These are phyloP conservation scores for Seminavis robusta DNA, from an alignment of 108 stramenopile genomes.

Conservation along the genomic window DNA sequence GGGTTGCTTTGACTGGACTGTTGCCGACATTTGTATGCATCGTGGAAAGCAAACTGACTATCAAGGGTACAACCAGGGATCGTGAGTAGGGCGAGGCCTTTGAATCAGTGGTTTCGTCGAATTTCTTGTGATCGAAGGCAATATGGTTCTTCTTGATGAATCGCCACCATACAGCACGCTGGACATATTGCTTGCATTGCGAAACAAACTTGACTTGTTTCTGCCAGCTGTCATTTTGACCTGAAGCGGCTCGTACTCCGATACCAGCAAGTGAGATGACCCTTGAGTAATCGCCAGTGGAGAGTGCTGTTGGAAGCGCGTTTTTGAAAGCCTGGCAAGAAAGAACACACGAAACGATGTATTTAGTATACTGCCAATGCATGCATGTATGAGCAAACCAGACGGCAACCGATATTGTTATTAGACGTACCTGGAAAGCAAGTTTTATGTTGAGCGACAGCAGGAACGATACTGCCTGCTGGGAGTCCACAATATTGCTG, in stretches of 20 bases:
- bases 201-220: conserved; percentile 60
- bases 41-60: conserved; percentile 14
- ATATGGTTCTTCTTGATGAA: conserved; percentile 44
- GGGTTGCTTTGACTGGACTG: no score
- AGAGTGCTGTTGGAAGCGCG: conserved; percentile 76
- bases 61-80: conserved; percentile 29
- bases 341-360: neutral
- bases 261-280: conserved; percentile 61
- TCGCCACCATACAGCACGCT: conserved; percentile 70
- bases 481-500: conserved; percentile 62
- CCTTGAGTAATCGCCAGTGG: conserved; percentile 61
- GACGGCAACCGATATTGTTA: neutral
- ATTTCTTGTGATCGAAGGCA: conserved; percentile 57
- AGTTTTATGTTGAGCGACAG: conserved; percentile 57
- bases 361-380: neutral
- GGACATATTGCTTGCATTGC: conserved; percentile 60
- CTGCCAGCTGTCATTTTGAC: conserved; percentile 44
- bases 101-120: conserved; percentile 34
- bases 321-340: conserved; percentile 50
- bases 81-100: conserved; percentile 19
- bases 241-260: conserved; percentile 51
- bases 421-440: conserved; percentile 64
- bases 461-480: conserved; percentile 61
- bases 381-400: neutral
- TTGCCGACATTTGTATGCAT: neutral